Conservation (phyloP, 352 stramenopile species). For the Phytopythium kandeliae region DNA sequence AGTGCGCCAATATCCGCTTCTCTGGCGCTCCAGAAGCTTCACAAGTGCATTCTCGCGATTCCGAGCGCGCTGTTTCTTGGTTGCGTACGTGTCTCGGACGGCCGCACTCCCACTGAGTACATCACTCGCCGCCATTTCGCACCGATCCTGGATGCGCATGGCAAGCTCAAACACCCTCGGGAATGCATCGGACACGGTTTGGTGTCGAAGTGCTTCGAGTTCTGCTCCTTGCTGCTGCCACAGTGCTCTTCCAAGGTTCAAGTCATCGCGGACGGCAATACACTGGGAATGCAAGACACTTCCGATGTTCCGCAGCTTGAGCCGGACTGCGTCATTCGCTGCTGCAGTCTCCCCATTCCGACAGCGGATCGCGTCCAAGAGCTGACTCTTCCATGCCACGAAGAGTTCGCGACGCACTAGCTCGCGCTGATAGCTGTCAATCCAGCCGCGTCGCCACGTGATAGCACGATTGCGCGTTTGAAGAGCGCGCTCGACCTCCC, state of each 20-base stretch:
- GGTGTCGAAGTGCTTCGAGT: slow-evolving; percentile 12
- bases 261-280: neutral
- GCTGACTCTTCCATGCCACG: slow-evolving; percentile 19
- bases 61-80: neutral
- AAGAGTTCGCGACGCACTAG: slow-evolving; percentile 12
- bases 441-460: slow-evolving; percentile 18
- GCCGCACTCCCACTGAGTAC: neutral
- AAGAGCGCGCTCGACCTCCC: slow-evolving; percentile 11
- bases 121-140: slow-evolving; percentile 21
- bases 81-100: neutral
- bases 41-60: neutral
- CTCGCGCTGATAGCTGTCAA: slow-evolving; percentile 3
- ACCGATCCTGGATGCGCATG: slow-evolving; percentile 11
- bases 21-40: neutral
- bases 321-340: neutral
- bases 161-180: slow-evolving; percentile 10
- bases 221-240: neutral
- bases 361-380: slow-evolving; percentile 5
- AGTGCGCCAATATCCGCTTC: neutral
- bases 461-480: slow-evolving; percentile 31
- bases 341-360: neutral
- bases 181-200: slow-evolving; percentile 13
- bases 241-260: neutral
- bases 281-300: neutral
- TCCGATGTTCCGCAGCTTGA: neutral